These are phyloP conservation scores for Polygonum maritimum DNA, from an alignment of 148 eudicot genomes.

Conservation along the genomic window DNA sequence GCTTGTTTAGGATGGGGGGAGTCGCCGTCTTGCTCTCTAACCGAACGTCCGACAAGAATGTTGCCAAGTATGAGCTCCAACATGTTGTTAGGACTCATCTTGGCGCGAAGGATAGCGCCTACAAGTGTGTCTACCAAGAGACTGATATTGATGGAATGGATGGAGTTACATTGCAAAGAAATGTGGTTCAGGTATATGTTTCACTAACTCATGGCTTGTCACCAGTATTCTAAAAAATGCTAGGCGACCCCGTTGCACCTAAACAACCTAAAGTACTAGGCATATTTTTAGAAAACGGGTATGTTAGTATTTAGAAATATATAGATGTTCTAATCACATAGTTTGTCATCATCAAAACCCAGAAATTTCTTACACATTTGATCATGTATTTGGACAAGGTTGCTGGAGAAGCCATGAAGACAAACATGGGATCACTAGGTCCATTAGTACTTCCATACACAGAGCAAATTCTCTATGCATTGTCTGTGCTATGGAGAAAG, in stretches of 20 bases:
- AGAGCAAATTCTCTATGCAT: constrained; percentile 27
- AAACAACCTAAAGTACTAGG: no score
- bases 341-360: no score
- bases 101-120: constrained; percentile 33
- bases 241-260: no score
- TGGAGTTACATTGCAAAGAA: constrained; percentile 29
- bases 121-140: constrained; percentile 30
- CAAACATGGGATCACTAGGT: constrained; percentile 36
- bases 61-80: constrained; percentile 35
- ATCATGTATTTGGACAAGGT: constrained; percentile 6
- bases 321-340: neutral
- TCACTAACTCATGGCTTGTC: neutral
- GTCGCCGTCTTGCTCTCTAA: constrained; percentile 33
- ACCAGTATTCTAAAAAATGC: no score
- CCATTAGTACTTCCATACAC: constrained; percentile 33
- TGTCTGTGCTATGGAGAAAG: constrained; percentile 12
- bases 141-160: constrained; percentile 22
- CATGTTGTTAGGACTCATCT: constrained; percentile 37
- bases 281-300: no score
- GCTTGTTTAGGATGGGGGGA: constrained; percentile 42
- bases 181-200: constrained; percentile 21
- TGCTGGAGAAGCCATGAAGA: constrained; percentile 35
- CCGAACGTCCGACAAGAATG: constrained; percentile 12
- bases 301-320: no score
- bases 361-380: neutral